A percentile compares a stretch with the other conserved stretches of the same genome.
Evolutionary conservation across 2,329 filamentous ascomycete genomes (phyloP).

Genomic region (Colletotrichum trifolii): DNA sequence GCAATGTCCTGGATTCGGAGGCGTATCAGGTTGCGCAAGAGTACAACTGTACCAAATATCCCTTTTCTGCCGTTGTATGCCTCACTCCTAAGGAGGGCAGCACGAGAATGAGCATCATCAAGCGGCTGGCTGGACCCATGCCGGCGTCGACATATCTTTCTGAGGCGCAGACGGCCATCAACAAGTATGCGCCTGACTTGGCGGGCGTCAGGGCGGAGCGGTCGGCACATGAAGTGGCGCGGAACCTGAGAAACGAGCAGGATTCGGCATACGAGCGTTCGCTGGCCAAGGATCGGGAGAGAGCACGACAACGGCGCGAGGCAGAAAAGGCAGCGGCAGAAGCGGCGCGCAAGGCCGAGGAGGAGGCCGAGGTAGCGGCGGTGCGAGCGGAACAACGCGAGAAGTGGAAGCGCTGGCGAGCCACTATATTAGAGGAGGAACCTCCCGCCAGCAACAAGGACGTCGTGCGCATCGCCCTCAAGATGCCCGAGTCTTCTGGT

Average conservation of each 20-base stretch:
- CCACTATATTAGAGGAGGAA: slow-evolving; percentile 73
- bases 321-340: slow-evolving; percentile 78
- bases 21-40: slow-evolving; percentile 93
- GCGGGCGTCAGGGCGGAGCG: slow-evolving; percentile 79
- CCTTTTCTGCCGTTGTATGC: slow-evolving; percentile 86
- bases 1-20: slow-evolving; percentile 92
- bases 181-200: slow-evolving; percentile 80
- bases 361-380: slow-evolving; percentile 70
- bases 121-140: slow-evolving; percentile 79
- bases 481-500: slow-evolving; percentile 68
- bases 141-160: slow-evolving; percentile 77
- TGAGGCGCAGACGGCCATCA: slow-evolving; percentile 79
- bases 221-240: slow-evolving; percentile 82
- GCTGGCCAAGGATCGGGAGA: slow-evolving; percentile 86
- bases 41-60: slow-evolving; percentile 90
- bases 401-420: slow-evolving; percentile 87
- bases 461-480: slow-evolving; percentile 76
- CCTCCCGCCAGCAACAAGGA: slow-evolving; percentile 72
- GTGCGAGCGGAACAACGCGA: slow-evolving; percentile 56
- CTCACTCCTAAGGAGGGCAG: slow-evolving; percentile 87
- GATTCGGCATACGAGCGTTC: slow-evolving; percentile 95
- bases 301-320: slow-evolving; percentile 79
- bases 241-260: slow-evolving; percentile 86
- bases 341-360: slow-evolving; percentile 70
- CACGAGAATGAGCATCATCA: slow-evolving; percentile 90